These are phyloP conservation scores for Aspergillus sclerotiicarbonarius DNA, from an alignment of 495 filamentous ascomycete genomes.

Conservation along the genomic window DNA sequence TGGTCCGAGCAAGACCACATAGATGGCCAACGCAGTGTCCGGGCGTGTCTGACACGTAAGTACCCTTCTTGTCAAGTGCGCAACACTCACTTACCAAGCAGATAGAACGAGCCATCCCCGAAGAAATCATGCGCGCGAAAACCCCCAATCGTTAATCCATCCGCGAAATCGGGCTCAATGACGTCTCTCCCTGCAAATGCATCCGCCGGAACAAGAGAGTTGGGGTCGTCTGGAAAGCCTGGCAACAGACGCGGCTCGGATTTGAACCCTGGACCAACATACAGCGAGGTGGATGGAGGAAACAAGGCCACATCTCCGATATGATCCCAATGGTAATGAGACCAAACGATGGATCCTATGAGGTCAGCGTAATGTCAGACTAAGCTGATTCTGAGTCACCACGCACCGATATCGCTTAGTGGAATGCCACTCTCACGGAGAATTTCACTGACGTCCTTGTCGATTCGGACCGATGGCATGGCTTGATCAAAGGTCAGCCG, in stretches of 20 bases:
- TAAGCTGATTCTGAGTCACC: not conserved
- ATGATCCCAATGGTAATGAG: constrained; percentile 29
- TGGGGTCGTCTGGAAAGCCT: constrained; percentile 26
- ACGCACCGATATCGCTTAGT: constrained; percentile 10
- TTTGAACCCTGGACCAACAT: constrained; percentile 36
- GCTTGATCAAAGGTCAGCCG: constrained; percentile 12
- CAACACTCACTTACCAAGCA: constrained; percentile 21
- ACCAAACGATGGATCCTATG: constrained; percentile 16
- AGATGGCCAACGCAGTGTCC: constrained; percentile 44
- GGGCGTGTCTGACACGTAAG: constrained; percentile 23
- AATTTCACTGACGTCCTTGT: constrained; percentile 31
- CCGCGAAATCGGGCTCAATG: constrained; percentile 13
- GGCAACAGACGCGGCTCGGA: constrained; percentile 21
- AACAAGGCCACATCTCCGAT: constrained; percentile 31
- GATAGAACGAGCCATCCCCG: constrained; percentile 45
- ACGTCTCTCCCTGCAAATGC: constrained; percentile 12
- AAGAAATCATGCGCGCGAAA: constrained; percentile 52
- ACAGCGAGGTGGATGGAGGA: constrained; percentile 26
- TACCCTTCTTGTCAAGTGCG: not conserved
- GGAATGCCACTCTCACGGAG: constrained; percentile 19
- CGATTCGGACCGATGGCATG: constrained; percentile 20
- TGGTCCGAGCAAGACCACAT: constrained; percentile 37
- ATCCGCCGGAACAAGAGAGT: constrained; percentile 12
- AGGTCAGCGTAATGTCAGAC: not conserved
- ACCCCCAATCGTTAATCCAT: constrained; percentile 1